Evolutionary conservation across 164 flowering plant species (phyloP), one percentile per base, ranked within the genome.

Genomic region (Stephania yunnanensis): DNA sequence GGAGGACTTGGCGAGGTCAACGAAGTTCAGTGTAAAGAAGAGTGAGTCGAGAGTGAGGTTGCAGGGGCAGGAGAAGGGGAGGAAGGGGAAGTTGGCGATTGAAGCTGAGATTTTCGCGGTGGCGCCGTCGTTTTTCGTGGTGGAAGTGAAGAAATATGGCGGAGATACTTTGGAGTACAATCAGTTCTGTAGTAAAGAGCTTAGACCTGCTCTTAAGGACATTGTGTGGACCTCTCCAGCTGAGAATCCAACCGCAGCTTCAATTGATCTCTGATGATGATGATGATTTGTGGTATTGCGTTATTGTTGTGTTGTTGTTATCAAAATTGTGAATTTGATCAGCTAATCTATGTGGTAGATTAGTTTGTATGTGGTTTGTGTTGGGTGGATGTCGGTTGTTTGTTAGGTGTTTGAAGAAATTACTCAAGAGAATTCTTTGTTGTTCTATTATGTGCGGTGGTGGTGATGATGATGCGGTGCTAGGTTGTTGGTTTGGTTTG

Each of bases 111-210:
- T 91, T 1, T 88, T 83, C 73, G 83, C 90, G 3, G 80, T 91
- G 78, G 55, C 91, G 74, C 88, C 89, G 72, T 79, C 89, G 61
- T 83, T 91, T 46, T 30, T 85, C 73, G 87, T 91, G 76, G 93
- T 91, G 81, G 89, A 88, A 71, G 90, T 91, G 81, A 89, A 83
- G 87, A 91, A 91, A 64, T 82, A 86, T 75, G 74, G 85, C 7
- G 95, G 95, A 0, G 95, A 91, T 69, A 87, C 88, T 0, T 68
- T 89, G 74, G 95, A 91, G 82, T 91, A 89, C 75, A 86, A 86
- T 71, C 87, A 83, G 75, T 89, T 91, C 87, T 89, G 91, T 74
- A 81, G 84, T 68, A 85, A 85, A 61, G 89, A 87, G 78, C 87
- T 91, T 64, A 76, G 92, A 52, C 95, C 95, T 50, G 90, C 89